Evolutionary conservation across 208 protist genomes (phyloP).

Genomic region (Endotrypanum monterogeii): DNA sequence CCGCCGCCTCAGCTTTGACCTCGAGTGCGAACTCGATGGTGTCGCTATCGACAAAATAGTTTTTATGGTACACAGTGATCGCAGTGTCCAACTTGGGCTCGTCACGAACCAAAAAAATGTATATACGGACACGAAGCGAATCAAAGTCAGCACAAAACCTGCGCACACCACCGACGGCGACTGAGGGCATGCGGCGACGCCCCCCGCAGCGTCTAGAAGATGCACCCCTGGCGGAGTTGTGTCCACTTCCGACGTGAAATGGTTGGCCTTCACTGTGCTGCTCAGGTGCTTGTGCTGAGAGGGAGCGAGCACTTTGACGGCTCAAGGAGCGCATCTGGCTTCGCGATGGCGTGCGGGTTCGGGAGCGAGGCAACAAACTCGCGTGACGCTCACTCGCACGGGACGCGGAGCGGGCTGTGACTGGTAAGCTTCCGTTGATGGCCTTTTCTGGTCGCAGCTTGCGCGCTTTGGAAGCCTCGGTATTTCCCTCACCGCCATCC

Average conservation of each 20-base stretch:
- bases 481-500: not conserved
- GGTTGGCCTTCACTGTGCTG: not conserved
- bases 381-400: slow-evolving; percentile 18
- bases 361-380: slow-evolving; percentile 40
- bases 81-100: slow-evolving; percentile 46
- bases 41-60: slow-evolving; percentile 45
- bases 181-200: slow-evolving; percentile 28
- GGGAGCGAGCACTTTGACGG: slow-evolving; percentile 28
- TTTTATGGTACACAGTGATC: slow-evolving; percentile 41
- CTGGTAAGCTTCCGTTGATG: not conserved
- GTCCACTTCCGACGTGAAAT: not conserved
- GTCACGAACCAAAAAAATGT: slow-evolving; percentile 61
- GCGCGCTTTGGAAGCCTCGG: not conserved
- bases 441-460: not conserved
- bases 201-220: slow-evolving; percentile 17
- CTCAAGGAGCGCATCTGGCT: slow-evolving; percentile 56
- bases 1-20: slow-evolving; percentile 40
- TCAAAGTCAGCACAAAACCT: slow-evolving; percentile 47
- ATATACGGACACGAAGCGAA: slow-evolving; percentile 63
- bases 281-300: slow-evolving; percentile 16
- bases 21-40: slow-evolving; percentile 54
- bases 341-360: slow-evolving; percentile 34
- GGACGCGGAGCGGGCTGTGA: slow-evolving; percentile 11
- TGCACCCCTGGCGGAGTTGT: not conserved
- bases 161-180: slow-evolving; percentile 14